Conservation (phyloP, 2,329 filamentous ascomycete genomes). For the Monilinia aucupariae region DNA sequence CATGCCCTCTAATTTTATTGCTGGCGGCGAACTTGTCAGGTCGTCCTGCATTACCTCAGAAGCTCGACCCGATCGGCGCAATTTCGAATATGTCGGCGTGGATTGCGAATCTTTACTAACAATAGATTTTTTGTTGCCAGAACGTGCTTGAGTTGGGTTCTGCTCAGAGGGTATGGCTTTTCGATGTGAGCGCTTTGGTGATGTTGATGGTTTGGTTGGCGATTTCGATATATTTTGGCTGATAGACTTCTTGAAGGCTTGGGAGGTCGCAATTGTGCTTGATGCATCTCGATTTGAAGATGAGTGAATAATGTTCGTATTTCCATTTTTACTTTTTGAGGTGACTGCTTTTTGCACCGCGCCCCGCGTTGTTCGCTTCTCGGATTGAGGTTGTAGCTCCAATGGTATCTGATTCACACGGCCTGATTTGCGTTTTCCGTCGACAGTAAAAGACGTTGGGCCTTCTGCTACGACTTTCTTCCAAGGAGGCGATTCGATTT, state of each 20-base stretch:
- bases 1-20: slow-evolving; percentile 22
- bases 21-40: slow-evolving; percentile 16
- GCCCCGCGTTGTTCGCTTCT: slow-evolving; percentile 49
- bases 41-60: slow-evolving; percentile 25
- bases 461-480: slow-evolving; percentile 80
- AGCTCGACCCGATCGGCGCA: slow-evolving; percentile 26
- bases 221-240: slow-evolving; percentile 24
- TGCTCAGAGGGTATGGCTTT: slow-evolving; percentile 31
- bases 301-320: slow-evolving; percentile 23
- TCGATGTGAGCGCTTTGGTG: slow-evolving; percentile 31
- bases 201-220: slow-evolving; percentile 25
- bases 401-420: slow-evolving; percentile 54
- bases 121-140: slow-evolving; percentile 23
- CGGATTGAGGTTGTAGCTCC: slow-evolving; percentile 46
- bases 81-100: slow-evolving; percentile 22
- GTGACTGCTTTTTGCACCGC: slow-evolving; percentile 37
- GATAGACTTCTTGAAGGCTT: slow-evolving; percentile 22
- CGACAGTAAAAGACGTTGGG: slow-evolving; percentile 75
- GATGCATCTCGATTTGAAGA: slow-evolving; percentile 23
- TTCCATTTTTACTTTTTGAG: slow-evolving; percentile 29
- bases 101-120: slow-evolving; percentile 24
- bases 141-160: slow-evolving; percentile 25
- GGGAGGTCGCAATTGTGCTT: slow-evolving; percentile 20
- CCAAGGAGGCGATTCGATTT: slow-evolving; percentile 81
- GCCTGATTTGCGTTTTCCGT: slow-evolving; percentile 63